Percentiles rank a stretch among this genome's conserved stretches.
phyloP scores from a whole-genome alignment of 345 rosid genomes.

The Salix udensis region DNA sequence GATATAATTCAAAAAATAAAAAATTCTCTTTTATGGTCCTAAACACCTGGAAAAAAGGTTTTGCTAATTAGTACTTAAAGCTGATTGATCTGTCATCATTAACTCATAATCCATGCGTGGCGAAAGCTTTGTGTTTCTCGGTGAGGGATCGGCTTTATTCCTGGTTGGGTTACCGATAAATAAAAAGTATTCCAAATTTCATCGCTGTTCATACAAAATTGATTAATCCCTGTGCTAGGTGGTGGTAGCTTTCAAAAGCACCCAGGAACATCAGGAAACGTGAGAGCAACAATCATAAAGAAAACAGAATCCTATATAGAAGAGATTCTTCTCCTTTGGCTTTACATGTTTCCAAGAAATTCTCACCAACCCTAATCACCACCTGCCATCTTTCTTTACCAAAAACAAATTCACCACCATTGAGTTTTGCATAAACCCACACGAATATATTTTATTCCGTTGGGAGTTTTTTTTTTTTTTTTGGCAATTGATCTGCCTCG shows the following conservation, averaged over 20 bases:
- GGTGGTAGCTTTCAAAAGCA: constrained; percentile 7
- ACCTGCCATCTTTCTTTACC: constrained; percentile 1
- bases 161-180: constrained; percentile 17
- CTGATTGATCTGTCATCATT: constrained; percentile 5
- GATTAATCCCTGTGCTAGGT: not conserved
- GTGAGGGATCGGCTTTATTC: not conserved
- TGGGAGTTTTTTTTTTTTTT: not conserved
- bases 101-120: constrained; percentile 1
- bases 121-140: too few relatives aligned
- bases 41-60: not conserved
- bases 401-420: not conserved
- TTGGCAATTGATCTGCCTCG: not conserved
- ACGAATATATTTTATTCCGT: not conserved
- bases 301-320: constrained; percentile 25
- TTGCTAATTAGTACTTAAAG: constrained; percentile 5
- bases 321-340: constrained; percentile 26
- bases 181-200: constrained; percentile 16
- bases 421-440: not conserved
- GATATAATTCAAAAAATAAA: too few relatives aligned
- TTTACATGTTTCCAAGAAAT: constrained; percentile 30
- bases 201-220: not conserved
- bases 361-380: constrained; percentile 15
- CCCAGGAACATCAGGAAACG: constrained; percentile 13
- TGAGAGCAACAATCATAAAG: constrained; percentile 16
- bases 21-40: not conserved